Evolutionary conservation across 2,329 filamentous ascomycete species (phyloP).

Genomic region (Fusarium verrucosum): DNA sequence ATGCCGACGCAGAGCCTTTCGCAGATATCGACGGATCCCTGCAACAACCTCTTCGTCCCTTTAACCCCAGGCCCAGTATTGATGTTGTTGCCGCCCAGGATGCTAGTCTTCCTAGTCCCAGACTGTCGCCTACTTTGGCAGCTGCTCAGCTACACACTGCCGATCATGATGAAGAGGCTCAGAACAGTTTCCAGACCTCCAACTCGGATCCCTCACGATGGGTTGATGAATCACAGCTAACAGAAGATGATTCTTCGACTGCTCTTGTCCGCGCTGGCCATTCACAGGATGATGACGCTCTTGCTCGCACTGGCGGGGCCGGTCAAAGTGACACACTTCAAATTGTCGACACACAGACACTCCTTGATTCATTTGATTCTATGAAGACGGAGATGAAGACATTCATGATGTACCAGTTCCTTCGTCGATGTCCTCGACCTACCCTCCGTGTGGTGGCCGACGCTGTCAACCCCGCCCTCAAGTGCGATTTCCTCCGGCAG

Average conservation of each 20-base stretch:
- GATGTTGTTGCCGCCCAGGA: slow-evolving; percentile 82
- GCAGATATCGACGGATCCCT: slow-evolving; percentile 61
- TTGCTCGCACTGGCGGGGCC: slow-evolving; percentile 40
- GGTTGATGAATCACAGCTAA: slow-evolving; percentile 55
- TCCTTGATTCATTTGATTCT: slow-evolving; percentile 89
- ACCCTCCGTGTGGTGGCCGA: slow-evolving; percentile 90
- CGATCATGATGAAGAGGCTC: slow-evolving; percentile 54
- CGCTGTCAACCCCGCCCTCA: slow-evolving; percentile 91
- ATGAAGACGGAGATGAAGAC: slow-evolving; percentile 93
- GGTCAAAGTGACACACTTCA: slow-evolving; percentile 31
- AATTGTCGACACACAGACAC: slow-evolving; percentile 83
- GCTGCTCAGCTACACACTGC: slow-evolving; percentile 66
- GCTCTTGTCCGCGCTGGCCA: slow-evolving; percentile 41
- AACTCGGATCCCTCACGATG: slow-evolving; percentile 47
- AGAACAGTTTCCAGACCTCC: slow-evolving; percentile 47
- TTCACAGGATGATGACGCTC: slow-evolving; percentile 40
- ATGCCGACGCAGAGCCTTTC: slow-evolving; percentile 73
- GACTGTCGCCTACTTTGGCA: slow-evolving; percentile 89
- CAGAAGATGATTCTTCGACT: slow-evolving; percentile 44
- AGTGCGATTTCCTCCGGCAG: slow-evolving; percentile 89
- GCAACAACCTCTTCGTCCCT: slow-evolving; percentile 56
- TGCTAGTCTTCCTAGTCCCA: slow-evolving; percentile 92
- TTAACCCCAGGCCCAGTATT: slow-evolving; percentile 63
- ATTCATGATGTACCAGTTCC: slow-evolving; percentile 95
- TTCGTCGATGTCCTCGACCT: slow-evolving; percentile 86